A percentile compares a stretch with the other conserved stretches of the same genome.
These are phyloP conservation scores for Bipolaris sorokiniana DNA, from an alignment of 2,329 filamentous ascomycete genomes.

Conservation along the genomic window DNA sequence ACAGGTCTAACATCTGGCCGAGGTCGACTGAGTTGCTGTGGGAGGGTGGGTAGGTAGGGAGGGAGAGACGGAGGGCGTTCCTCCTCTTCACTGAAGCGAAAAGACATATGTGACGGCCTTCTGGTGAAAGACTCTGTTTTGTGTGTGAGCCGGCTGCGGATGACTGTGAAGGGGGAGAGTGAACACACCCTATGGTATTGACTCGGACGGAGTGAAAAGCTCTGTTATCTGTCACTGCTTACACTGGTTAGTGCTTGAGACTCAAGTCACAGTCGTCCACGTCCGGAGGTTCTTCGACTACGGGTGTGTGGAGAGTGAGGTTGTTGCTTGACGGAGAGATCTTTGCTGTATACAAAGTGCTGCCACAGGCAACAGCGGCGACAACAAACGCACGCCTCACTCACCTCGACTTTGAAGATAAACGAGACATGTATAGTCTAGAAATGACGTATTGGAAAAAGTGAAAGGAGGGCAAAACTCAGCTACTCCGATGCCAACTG, in stretches of 20 bases:
- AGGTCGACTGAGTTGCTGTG: constrained; percentile 9
- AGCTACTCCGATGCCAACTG: neutral
- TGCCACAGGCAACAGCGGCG: constrained; percentile 25
- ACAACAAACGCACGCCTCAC: constrained; percentile 26
- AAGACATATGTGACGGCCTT: constrained; percentile 22
- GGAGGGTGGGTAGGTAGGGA: constrained; percentile 26
- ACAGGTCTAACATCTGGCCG: constrained; percentile 22
- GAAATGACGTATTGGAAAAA: neutral
- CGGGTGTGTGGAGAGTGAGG: neutral
- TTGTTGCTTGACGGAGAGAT: neutral
- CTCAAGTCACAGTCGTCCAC: neutral
- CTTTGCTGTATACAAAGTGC: constrained; percentile 9
- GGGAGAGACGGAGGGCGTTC: constrained; percentile 38
- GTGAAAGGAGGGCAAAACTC: neutral
- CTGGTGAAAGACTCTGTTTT: neutral
- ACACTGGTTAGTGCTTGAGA: neutral
- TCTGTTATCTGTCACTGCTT: neutral
- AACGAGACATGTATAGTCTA: neutral
- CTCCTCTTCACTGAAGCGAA: constrained; percentile 22
- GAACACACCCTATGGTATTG: neutral
- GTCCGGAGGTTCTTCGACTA: neutral
- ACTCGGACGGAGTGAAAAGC: neutral
- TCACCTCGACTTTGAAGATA: constrained; percentile 15
- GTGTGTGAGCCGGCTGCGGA: constrained; percentile 2
- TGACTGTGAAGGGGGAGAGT: neutral